phyloP scores from a whole-genome alignment of 306 rosid genomes.

The Vigna trinervia region DNA sequence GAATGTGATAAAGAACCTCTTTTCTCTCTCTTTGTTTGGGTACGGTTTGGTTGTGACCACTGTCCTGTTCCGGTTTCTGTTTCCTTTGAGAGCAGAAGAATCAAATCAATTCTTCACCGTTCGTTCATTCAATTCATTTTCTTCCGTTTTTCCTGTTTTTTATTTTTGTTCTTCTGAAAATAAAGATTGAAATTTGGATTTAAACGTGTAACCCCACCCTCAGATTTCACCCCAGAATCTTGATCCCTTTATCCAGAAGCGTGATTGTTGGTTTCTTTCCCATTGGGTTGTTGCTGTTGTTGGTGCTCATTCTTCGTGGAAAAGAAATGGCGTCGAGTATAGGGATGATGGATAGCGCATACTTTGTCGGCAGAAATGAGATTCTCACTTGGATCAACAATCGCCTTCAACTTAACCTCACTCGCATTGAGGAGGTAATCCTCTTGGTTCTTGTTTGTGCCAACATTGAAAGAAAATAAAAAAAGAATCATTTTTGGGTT shows the following conservation, averaged over 20 bases:
- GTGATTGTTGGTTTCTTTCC: neutral
- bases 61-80: slow-evolving; percentile 39
- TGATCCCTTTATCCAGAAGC: slow-evolving; percentile 8
- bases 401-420: slow-evolving; percentile 86
- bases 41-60: slow-evolving; percentile 26
- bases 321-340: slow-evolving; percentile 82
- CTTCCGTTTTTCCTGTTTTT: slow-evolving; percentile 30
- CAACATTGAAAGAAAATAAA: neutral
- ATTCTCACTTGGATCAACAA: slow-evolving; percentile 95
- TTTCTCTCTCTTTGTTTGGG: slow-evolving; percentile 9
- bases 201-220: slow-evolving; percentile 34
- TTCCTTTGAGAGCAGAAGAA: neutral
- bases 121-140: slow-evolving; percentile 42
- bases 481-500: neutral
- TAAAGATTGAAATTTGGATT: slow-evolving; percentile 15
- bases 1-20: neutral
- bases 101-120: slow-evolving; percentile 42
- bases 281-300: slow-evolving; percentile 23
- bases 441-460: slow-evolving; percentile 4
- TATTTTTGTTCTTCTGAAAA: slow-evolving; percentile 3
- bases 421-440: slow-evolving; percentile 95
- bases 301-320: neutral
- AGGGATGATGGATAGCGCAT: slow-evolving; percentile 97
- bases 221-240: slow-evolving; percentile 47
- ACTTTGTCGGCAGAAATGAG: slow-evolving; percentile 98